Evolutionary conservation across 75 land plant genomes (phyloP).

Genomic region (Chamaecyparis obtusa): DNA sequence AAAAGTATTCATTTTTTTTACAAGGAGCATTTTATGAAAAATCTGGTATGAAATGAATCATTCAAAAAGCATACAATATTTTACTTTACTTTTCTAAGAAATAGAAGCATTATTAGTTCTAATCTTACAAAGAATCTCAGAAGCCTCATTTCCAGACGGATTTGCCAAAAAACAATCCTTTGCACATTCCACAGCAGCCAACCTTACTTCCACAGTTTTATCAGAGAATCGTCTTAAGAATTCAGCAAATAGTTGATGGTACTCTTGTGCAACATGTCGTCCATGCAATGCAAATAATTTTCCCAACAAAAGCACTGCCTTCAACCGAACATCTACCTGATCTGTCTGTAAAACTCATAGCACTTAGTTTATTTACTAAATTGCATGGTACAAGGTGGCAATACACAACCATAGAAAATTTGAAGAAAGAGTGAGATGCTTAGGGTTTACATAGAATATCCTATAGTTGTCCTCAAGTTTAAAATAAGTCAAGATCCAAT

Average conservation of each 20-base stretch:
- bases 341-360: slow-evolving; percentile 54
- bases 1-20: not conserved
- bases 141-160: slow-evolving; percentile 52
- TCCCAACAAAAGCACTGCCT: slow-evolving; percentile 77
- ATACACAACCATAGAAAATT: not conserved
- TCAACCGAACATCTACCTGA: slow-evolving; percentile 79
- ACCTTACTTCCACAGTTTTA: slow-evolving; percentile 73
- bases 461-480: not conserved
- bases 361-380: slow-evolving; percentile 5
- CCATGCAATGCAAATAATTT: slow-evolving; percentile 65
- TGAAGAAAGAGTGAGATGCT: not conserved
- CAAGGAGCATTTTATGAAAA: not conserved
- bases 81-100: not conserved
- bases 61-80: slow-evolving; percentile 3
- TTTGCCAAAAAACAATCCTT: slow-evolving; percentile 57
- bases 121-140: slow-evolving; percentile 67
- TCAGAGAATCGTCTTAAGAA: slow-evolving; percentile 88
- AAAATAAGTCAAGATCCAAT: slow-evolving; percentile 2
- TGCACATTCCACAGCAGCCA: slow-evolving; percentile 69
- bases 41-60: not conserved
- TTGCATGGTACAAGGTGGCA: not conserved
- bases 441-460: not conserved
- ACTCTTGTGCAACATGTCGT: slow-evolving; percentile 54
- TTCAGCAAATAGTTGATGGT: slow-evolving; percentile 64
- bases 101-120: not conserved